A percentile compares a stretch with the other conserved stretches of the same genome.
Evolutionary conservation across 2,329 filamentous ascomycete genomes (phyloP).

Genomic region (Polytolypa hystricis): DNA sequence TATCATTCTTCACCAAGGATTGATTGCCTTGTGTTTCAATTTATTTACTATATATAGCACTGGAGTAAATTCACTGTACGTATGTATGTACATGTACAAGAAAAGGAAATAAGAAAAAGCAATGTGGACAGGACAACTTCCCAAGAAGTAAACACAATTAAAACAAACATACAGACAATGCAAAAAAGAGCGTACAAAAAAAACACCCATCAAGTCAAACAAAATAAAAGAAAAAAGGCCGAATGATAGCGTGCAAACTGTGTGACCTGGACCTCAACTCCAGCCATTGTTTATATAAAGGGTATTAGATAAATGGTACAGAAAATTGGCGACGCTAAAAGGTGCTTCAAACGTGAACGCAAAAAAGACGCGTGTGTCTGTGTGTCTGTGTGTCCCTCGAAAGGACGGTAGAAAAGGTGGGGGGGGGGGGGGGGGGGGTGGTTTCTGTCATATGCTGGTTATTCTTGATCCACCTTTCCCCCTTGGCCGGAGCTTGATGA

Average conservation of each 20-base stretch:
- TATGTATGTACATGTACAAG: too few species aligned
- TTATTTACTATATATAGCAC: too few species aligned
- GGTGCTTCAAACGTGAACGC: too few species aligned
- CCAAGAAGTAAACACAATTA: background rate
- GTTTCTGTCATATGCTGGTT: constrained; percentile 29
- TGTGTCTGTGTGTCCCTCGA: too few species aligned
- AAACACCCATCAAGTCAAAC: background rate
- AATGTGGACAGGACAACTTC: background rate
- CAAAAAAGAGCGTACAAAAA: background rate
- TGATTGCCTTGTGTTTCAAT: too few species aligned
- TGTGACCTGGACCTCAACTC: constrained; percentile 1
- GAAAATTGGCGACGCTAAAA: too few species aligned
- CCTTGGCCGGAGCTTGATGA: constrained; percentile 55
- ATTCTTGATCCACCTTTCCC: constrained; percentile 18
- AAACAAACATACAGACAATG: background rate
- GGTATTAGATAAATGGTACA: constrained; percentile 3
- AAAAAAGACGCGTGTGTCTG: too few species aligned
- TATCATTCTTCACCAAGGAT: too few species aligned
- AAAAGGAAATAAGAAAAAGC: background rate
- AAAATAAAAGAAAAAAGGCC: too few species aligned
- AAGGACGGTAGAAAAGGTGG: background rate
- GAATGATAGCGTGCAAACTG: background rate
- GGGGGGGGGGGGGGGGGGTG: background rate
- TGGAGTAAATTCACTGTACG: too few species aligned
- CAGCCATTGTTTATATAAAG: background rate